Percentiles rank a stretch among this genome's conserved stretches.
Conservation (phyloP, 495 filamentous ascomycete genomes). For the Penicillium pancosmium region DNA sequence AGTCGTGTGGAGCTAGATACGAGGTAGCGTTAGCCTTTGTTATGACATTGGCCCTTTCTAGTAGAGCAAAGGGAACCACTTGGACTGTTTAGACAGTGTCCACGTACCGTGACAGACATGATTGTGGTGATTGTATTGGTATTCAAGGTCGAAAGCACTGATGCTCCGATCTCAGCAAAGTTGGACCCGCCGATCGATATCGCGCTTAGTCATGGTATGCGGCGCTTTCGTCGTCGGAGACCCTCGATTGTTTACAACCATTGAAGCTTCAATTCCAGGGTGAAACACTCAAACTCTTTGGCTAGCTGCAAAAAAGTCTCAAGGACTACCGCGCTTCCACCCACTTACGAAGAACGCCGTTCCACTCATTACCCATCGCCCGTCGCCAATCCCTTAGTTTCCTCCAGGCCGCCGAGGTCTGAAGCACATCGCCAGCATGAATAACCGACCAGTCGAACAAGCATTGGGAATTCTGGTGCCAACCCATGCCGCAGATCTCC, state of each 20-base stretch:
- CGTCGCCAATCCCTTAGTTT: background rate
- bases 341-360: background rate
- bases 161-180: background rate
- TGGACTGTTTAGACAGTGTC: background rate
- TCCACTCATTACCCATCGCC: background rate
- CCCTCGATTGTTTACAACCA: slow-evolving; percentile 14
- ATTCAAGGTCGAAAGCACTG: background rate
- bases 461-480: slow-evolving; percentile 77
- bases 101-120: slow-evolving; percentile 43
- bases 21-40: slow-evolving; percentile 1
- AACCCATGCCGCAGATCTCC: slow-evolving; percentile 70
- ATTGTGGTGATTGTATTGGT: slow-evolving; percentile 1
- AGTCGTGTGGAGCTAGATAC: slow-evolving; percentile 83
- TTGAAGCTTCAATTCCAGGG: slow-evolving; percentile 2
- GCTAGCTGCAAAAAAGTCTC: background rate
- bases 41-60: background rate
- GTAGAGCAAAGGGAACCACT: background rate
- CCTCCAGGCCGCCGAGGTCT: slow-evolving; percentile 1
- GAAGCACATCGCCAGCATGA: slow-evolving; percentile 34
- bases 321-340: too few relatives aligned
- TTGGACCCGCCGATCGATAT: slow-evolving; percentile 14
- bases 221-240: slow-evolving; percentile 7
- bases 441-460: slow-evolving; percentile 71
- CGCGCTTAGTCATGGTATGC: slow-evolving; percentile 27
- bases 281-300: background rate